phyloP scores from a whole-genome alignment of 2,329 filamentous ascomycete species.

The Teratosphaeria viscida region DNA sequence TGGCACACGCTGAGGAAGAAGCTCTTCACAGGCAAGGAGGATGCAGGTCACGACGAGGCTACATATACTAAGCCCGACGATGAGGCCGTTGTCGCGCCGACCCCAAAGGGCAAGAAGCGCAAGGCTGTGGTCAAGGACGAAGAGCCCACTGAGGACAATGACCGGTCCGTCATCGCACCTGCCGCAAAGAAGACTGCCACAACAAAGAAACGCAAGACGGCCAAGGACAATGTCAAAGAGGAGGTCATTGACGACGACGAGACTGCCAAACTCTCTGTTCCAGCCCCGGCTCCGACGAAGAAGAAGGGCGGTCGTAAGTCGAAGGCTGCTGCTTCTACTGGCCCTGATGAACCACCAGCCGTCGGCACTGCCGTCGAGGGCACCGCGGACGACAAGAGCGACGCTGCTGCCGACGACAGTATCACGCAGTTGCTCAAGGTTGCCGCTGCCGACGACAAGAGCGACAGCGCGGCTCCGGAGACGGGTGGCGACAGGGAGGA shows the following conservation, averaged over 20 bases:
- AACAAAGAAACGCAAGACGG: slow-evolving; percentile 23
- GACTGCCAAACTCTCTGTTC: not conserved
- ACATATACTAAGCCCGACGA: not conserved
- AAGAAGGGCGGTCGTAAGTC: not conserved
- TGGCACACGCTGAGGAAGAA: slow-evolving; percentile 10
- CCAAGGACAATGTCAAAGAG: slow-evolving; percentile 9
- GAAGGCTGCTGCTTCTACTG: not conserved
- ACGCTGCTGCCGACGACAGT: not conserved
- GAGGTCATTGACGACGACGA: not conserved
- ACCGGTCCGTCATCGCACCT: slow-evolving; percentile 22
- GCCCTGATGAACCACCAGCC: not conserved
- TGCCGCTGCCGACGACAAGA: not conserved
- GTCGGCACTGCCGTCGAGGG: not conserved
- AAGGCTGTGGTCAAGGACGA: not conserved
- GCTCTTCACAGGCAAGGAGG: slow-evolving; percentile 2
- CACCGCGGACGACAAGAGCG: not conserved
- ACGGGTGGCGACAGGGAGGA: not conserved
- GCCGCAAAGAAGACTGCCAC: slow-evolving; percentile 38
- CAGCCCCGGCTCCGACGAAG: not conserved
- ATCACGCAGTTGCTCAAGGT: not conserved
- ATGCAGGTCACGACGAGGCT: not conserved
- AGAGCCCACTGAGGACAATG: not conserved
- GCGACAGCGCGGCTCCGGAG: not conserved
- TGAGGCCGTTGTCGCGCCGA: not conserved
- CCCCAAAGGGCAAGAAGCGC: not conserved